A percentile compares a stretch with the other conserved stretches of the same genome.
Evolutionary conservation across 225 moss, liverwort and hornwort genomes (phyloP).

Genomic region (Takakia lepidozioides): DNA sequence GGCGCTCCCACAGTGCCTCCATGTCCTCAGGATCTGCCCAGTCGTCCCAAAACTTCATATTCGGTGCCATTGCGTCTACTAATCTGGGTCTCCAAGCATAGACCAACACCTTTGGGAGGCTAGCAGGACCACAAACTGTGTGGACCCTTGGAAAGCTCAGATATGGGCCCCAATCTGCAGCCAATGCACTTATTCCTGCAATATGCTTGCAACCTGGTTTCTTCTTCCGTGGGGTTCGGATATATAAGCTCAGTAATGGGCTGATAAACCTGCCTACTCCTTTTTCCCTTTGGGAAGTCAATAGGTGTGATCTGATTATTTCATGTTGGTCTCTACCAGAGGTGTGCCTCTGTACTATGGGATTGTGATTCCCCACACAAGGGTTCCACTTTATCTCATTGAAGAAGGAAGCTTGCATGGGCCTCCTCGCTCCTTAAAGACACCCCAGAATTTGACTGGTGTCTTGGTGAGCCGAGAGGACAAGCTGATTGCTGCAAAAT

Average conservation of each 20-base stretch:
- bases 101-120: constrained; percentile 9
- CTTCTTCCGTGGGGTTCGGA: too few species aligned
- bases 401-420: not conserved
- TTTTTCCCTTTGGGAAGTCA: too few species aligned
- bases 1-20: constrained; percentile 86
- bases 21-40: constrained; percentile 80
- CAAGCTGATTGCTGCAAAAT: too few species aligned
- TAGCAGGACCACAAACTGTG: not conserved
- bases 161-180: not conserved
- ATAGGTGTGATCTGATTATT: too few species aligned
- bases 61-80: constrained; percentile 23
- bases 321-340: too few species aligned
- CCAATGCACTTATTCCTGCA: not conserved
- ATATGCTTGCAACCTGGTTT: not conserved
- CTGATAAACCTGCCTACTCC: too few species aligned
- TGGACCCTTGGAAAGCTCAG: not conserved
- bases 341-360: constrained; percentile 4
- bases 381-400: not conserved
- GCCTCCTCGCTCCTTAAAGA: not conserved
- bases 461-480: too few species aligned
- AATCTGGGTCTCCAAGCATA: not conserved
- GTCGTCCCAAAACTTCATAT: constrained; percentile 92
- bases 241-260: too few species aligned
- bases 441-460: too few species aligned
- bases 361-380: not conserved